Conservation (phyloP, 192 early-diverging fungal genomes). For the Geranomyces michiganensis region DNA sequence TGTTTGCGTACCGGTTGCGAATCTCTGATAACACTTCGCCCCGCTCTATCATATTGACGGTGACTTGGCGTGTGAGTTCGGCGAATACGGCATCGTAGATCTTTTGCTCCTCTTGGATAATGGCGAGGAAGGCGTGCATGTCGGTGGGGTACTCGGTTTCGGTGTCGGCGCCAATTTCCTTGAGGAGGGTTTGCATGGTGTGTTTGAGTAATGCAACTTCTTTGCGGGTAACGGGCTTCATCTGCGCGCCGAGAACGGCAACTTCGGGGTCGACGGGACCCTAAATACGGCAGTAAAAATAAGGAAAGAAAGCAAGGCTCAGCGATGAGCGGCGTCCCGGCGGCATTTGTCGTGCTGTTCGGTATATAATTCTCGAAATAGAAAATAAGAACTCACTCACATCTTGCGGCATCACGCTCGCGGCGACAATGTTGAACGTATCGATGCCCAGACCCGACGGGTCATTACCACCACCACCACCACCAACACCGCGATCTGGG, state of each 20-base stretch:
- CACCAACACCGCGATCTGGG: too few relatives aligned
- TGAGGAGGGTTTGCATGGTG: constrained; percentile 52
- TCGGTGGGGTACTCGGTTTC: constrained; percentile 61
- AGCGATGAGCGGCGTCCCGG: too few relatives aligned
- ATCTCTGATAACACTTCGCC: constrained; percentile 62
- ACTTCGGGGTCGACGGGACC: constrained; percentile 16
- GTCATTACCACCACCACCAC: too few relatives aligned
- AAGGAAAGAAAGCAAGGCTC: too few relatives aligned
- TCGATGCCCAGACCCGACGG: not conserved
- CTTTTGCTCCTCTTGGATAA: constrained; percentile 63
- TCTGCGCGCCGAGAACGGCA: constrained; percentile 5
- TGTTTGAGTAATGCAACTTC: constrained; percentile 60
- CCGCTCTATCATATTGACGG: constrained; percentile 64
- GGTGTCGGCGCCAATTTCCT: constrained; percentile 48
- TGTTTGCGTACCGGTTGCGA: constrained; percentile 57
- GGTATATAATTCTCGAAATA: too few relatives aligned
- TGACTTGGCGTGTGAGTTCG: constrained; percentile 62
- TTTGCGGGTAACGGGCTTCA: constrained; percentile 53
- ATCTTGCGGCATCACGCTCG: constrained; percentile 8
- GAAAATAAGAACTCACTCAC: not conserved
- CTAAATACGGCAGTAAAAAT: not conserved
- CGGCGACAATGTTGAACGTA: not conserved
- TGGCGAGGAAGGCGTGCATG: constrained; percentile 59
- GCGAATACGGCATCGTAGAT: constrained; percentile 63
- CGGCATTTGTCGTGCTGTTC: too few relatives aligned